These are phyloP conservation scores for Beauveria bassiana DNA, from an alignment of 2,329 filamentous ascomycete genomes.

Conservation along the genomic window DNA sequence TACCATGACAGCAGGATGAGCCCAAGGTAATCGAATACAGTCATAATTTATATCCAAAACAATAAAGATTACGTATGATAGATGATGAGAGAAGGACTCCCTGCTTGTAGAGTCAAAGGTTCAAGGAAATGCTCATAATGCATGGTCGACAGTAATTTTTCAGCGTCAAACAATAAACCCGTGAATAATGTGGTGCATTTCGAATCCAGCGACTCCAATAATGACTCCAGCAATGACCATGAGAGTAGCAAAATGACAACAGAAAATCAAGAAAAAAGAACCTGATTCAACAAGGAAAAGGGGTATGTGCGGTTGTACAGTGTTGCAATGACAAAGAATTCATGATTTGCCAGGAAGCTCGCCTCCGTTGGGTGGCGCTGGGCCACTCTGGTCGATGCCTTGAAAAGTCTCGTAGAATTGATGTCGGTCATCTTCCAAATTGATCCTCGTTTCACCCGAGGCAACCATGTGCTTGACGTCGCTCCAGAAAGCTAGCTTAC, in stretches of 20 bases:
- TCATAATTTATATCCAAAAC: constrained; percentile 9
- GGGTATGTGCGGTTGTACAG: neutral
- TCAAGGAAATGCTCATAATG: neutral
- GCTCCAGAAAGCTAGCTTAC: constrained; percentile 79
- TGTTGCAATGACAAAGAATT: neutral
- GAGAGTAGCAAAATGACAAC: neutral
- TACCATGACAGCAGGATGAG: neutral
- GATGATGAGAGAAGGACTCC: neutral
- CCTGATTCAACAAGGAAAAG: neutral
- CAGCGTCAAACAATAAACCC: neutral
- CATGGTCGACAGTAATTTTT: neutral
- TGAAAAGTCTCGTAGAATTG: constrained; percentile 35
- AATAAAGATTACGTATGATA: constrained; percentile 6
- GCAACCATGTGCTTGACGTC: constrained; percentile 66
- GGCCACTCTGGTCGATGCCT: constrained; percentile 47
- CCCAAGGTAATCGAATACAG: neutral
- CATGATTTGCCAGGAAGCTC: constrained; percentile 14
- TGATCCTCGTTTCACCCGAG: constrained; percentile 38
- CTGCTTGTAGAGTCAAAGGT: neutral
- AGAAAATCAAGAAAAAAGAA: neutral
- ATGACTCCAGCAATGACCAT: neutral
- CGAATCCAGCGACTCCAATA: neutral
- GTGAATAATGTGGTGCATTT: neutral
- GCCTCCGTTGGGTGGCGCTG: constrained; percentile 27
- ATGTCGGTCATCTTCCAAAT: constrained; percentile 30